phyloP scores from a whole-genome alignment of 352 stramenopile species.

The Globisporangium irregulare region DNA sequence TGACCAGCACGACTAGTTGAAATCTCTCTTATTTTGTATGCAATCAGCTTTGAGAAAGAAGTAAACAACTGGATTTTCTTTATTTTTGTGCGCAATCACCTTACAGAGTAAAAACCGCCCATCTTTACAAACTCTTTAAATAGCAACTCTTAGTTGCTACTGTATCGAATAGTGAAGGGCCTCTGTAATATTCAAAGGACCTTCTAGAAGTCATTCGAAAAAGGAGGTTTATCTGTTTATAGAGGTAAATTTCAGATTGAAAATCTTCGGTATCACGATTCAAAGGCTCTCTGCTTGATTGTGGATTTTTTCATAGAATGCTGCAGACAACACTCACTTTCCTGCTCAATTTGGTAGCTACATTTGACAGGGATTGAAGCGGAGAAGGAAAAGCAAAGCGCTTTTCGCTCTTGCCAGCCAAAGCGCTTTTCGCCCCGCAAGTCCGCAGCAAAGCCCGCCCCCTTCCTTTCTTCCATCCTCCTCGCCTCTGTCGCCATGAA shows the following conservation, averaged over 20 bases:
- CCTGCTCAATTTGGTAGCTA: neutral
- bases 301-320: neutral
- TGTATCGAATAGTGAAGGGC: too few species aligned
- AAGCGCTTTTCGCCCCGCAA: conserved; percentile 14
- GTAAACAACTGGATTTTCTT: too few species aligned
- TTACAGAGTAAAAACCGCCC: too few species aligned
- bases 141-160: too few species aligned
- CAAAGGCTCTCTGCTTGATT: neutral
- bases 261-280: too few species aligned
- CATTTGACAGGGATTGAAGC: neutral
- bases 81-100: too few species aligned
- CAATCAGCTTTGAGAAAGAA: neutral
- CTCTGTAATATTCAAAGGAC: too few species aligned
- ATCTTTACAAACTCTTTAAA: too few species aligned
- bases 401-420: neutral
- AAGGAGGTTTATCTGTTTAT: neutral
- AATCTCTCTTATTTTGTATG: neutral
- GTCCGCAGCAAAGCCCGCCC: neutral
- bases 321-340: neutral
- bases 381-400: neutral
- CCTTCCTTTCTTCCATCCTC: neutral
- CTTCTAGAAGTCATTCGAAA: too few species aligned
- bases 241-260: neutral
- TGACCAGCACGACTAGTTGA: conserved; percentile 1
- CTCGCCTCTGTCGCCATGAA: conserved; percentile 49